phyloP scores from a whole-genome alignment of 1,284 basidiomycete genomes.

The Fomitopsis schrenkii region DNA sequence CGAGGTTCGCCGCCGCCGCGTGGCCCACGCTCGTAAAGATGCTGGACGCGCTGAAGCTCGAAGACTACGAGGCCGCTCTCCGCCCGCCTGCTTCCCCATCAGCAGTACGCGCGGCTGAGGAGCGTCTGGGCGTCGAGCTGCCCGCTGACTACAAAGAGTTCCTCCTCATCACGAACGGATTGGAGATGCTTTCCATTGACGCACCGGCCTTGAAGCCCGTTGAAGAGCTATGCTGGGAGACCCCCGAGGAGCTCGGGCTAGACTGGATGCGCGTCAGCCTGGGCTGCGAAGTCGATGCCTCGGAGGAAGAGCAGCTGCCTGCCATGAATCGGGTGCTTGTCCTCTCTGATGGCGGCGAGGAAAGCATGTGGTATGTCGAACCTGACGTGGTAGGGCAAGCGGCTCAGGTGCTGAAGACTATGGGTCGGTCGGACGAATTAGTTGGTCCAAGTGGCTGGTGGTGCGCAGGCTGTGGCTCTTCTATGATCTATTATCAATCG shows the following conservation, averaged over 20 bases:
- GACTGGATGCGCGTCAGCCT: background rate
- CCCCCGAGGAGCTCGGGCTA: background rate
- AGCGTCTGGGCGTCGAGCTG: background rate
- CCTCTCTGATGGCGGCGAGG: constrained; percentile 8
- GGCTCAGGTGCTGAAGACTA: background rate
- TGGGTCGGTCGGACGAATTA: background rate
- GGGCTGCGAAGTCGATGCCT: background rate
- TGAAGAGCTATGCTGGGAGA: background rate
- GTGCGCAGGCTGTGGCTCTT: background rate
- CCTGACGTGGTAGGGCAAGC: background rate
- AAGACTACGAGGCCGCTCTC: background rate
- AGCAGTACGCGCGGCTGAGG: background rate
- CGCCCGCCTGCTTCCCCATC: background rate
- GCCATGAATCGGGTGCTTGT: background rate
- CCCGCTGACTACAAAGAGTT: background rate
- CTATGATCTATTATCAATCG: background rate
- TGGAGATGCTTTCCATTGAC: background rate
- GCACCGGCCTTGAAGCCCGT: background rate
- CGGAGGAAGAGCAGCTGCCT: background rate
- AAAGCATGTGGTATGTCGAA: background rate
- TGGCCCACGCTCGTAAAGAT: background rate
- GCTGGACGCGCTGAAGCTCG: background rate
- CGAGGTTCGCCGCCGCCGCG: background rate
- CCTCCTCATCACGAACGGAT: background rate
- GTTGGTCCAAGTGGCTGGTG: background rate